Base-by-base conservation (phyloP, 805 yeast species). In the Naumovozyma baii region DNA sequence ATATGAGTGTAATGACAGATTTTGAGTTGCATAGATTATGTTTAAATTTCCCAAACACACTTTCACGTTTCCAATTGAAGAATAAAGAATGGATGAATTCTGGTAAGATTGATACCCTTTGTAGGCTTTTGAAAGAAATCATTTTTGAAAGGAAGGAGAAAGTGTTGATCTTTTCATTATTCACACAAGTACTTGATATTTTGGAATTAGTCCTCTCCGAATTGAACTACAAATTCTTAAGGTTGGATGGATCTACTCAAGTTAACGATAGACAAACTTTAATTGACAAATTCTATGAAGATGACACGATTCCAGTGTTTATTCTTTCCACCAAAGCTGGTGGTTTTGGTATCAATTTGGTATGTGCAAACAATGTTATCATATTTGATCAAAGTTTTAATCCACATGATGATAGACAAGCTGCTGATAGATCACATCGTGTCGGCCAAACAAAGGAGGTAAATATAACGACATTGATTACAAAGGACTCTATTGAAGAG, bases 351-450 rank as follows among this genome's bases (percentile, higher is more conserved):
- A 92, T 92, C 63, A 92, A 92, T 55, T 71, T 92, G 52, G 92
- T 94, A 1, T 92, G 95, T 55, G 97, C 99, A 5, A 90, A 86
- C 57, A 77, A 80, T 44, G 98, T 92, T 2, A 71, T 92, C 39
- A 83, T 92, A 25, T 88, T 80, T 56, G 99, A 92, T 58, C 90
- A 87, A 58, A 80, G 94, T 37, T 92, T 92, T 67, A 92, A 92
- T 56, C 99, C 99, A 0, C 98, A 92, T 61, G 98, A 92, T 59
- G 99, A 92, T 57, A 83, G 83, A 56, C 99, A 92, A 65, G 99
- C 99, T 2, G 97, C 94, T 58, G 99, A 92, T 61, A 76, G 99
- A 57, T 95, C 97, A 0, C 99, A 92, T 61, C 74, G 99, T 62
- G 96, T 92, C 18, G 98, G 98, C 1, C 97, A 90, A 64, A 76